Evolutionary conservation across 1,284 basidiomycete genomes (phyloP), one percentile per base, ranked within the genome.

Genomic region (Fereydounia khargensis): DNA sequence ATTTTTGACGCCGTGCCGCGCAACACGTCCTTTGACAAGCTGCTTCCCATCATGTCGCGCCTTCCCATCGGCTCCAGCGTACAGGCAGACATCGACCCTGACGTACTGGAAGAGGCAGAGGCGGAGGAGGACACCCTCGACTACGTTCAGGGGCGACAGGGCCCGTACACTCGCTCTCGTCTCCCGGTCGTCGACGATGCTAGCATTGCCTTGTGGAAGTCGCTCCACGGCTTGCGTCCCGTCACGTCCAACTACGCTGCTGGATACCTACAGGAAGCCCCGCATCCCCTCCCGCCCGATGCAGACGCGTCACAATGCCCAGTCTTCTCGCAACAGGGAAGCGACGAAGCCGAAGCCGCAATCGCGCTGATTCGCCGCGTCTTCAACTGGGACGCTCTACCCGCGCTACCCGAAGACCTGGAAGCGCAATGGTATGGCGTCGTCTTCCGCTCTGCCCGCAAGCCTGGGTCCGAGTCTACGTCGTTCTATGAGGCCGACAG

Each of bases 401-500:
- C 54, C 6, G 3, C 27, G 3, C 51, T 67, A 4, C 51, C 59
- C 3, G 3, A 34, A 1, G 21, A 41, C n/a, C 14, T 38, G 31
- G 35, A 47, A 7, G 30, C 37, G 18, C 42, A 31, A 1, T 71
- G 66, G 67, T 71, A 71, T 49, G 69, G 69, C 18, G 69, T 71
- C 23, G 40, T 60, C 24, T 71, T 71, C 48, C 57, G 60, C n/a
- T 65, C 61, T 1, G 34, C 51, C 10, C 58, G 69, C 8, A 45
- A 40, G 28, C 17, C 41, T 5, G 58, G 53, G 9, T 56, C 54
- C 3, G 55, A 61, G 28, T 57, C 45, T 18, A 16, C 25, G 5
- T 49, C 35, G 7, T 56, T 70, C 27, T 70, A 70, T 54, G 55
- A 64, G 39, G 68, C 60, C 6, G 68, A 71, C 35, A 47, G 68